Base-by-base conservation (phyloP, 2,329 filamentous ascomycete genomes). In the Diaporthe aspalathi region DNA sequence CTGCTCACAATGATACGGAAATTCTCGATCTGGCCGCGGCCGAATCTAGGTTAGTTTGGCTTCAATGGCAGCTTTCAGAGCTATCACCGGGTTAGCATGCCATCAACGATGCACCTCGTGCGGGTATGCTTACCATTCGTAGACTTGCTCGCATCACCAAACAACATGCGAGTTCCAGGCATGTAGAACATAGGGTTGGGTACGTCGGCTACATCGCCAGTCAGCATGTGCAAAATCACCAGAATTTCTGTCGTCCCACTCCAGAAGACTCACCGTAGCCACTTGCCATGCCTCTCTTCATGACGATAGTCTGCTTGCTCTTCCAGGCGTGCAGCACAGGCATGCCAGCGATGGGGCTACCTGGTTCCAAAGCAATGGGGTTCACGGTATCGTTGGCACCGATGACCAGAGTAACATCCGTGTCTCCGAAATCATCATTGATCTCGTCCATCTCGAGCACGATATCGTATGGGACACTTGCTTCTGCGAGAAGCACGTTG, bases 401-500 rank as follows among this genome's bases (percentile, higher is more conserved):
- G 77, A 97, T 97, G 0, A 97, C 94, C 4, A 97, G 88, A 0
- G 93, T 94, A 12, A 97, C 85, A 77, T 97, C 94, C 0, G 94
- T 97, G 35, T 96, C 92, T 8, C 86, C 81, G 80, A 97, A 97
- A 77, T 97, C 94, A 74, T 97, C 94, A 80, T 97, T 97, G 83
- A 97, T 97, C 84, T 97, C 94, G 76, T 97, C 94, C 94, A 97
- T 97, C 82, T 97, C 94, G 56, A 97, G 87, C 35, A 97, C 94
- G 70, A 97, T 95, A 76, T 97, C 94, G 77, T 97, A 97, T 3
- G 94, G 94, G 38, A 97, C 94, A 43, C 89, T 92, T 1, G 94
- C 94, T 80, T 97, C 94, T 0, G 94, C 94, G 17, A 97, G 89
- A 2, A 97, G 85, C 5, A 97, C 94, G 77, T 97, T 97, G 83